A percentile compares a stretch with the other conserved stretches of the same genome.
These are phyloP conservation scores for Fusarium poae DNA, from an alignment of 2,329 filamentous ascomycete genomes.

Conservation along the genomic window DNA sequence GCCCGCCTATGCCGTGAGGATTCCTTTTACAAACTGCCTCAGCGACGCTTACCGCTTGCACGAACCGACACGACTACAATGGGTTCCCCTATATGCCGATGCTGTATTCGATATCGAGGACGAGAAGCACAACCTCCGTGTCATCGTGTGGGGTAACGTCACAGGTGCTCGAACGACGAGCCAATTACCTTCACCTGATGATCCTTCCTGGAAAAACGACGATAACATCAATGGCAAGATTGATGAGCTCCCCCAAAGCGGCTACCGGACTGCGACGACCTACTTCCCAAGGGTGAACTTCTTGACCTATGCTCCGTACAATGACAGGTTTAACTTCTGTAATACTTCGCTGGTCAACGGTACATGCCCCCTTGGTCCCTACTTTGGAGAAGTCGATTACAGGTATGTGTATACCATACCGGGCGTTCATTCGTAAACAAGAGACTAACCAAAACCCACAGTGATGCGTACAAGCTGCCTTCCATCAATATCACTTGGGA, in stretches of 20 bases:
- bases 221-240: constrained; percentile 81
- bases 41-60: constrained; percentile 68
- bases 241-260: constrained; percentile 65
- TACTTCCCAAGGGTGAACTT: constrained; percentile 79
- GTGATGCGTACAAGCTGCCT: constrained; percentile 66
- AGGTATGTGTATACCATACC: constrained; percentile 51
- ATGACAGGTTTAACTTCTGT: constrained; percentile 74
- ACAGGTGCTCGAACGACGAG: constrained; percentile 74
- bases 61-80: constrained; percentile 77
- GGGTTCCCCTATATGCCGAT: constrained; percentile 79
- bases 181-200: constrained; percentile 70
- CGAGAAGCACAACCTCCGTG: constrained; percentile 73
- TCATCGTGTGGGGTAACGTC: constrained; percentile 93
- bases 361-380: constrained; percentile 80
- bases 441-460: constrained; percentile 37
- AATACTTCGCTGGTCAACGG: constrained; percentile 68
- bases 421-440: background rate
- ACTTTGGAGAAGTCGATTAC: constrained; percentile 65
- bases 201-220: constrained; percentile 72
- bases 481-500: constrained; percentile 80
- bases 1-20: constrained; percentile 71
- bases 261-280: constrained; percentile 75
- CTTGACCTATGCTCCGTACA: constrained; percentile 80
- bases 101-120: constrained; percentile 76
- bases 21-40: constrained; percentile 90